Base-by-base conservation (phyloP, 768 basidiomycete genomes). In the Podaxis carcinomalis region DNA sequence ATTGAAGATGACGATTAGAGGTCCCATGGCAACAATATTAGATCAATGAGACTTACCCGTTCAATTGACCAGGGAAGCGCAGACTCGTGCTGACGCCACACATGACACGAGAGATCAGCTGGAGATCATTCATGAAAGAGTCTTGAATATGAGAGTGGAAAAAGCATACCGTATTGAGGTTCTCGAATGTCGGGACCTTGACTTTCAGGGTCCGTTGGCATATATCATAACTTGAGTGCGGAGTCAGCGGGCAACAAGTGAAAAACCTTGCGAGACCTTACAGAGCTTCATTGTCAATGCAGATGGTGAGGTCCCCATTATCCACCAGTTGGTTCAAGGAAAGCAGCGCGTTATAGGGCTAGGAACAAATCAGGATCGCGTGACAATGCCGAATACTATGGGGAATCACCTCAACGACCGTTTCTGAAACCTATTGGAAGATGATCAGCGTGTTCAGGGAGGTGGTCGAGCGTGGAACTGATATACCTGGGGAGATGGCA, bases 1-100 rank as follows among this genome's bases (percentile, higher is more conserved):
- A 2, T 58, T 46, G 63, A 40, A 16, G 60, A 60, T 7, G 57
- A 61, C 19, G 42, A 64, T 57, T 36, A 68, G 10, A 6, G 56
- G 40, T 23, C 13, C 5, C 32, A 51, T 39, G 13, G 5, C 54
- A 19, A 25, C 14, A 42, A 28, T 11, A 4, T 6, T 32, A 32
- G 7, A 35, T 19, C 3, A 7, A 3, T 19, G n/a, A 19, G 9
- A 70, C 83, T 10, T 61, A 89, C 90, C 92, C 92, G 68, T 95
- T 95, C 59, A 95, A 77, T 72, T 95, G 93, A 32, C 93, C 93
- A n/a, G 94, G 92, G 80, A 95, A 94, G 42, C 93, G 88, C 61
- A 95, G 77, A 67, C 91, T 91, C 2, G 94, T 96, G 69, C 91
- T 95, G 52, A 95, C 88, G 51, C 96, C 96, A 63, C 91, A 90